Conservation (phyloP, 371 early-diverging fungal species). For the Mucor irregularis region DNA sequence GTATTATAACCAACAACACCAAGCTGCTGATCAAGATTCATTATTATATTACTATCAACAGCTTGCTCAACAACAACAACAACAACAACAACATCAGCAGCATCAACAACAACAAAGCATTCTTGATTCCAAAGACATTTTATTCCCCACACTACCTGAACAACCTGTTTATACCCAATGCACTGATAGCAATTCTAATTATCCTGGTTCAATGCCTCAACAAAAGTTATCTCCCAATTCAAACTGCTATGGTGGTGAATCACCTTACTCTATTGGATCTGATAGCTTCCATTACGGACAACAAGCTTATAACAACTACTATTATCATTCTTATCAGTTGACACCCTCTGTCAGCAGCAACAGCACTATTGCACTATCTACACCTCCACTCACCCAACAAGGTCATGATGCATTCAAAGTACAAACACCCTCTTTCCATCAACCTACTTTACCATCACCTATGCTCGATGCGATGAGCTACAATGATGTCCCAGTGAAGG, state of each 20-base stretch:
- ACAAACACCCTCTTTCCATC: too few species aligned
- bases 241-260: too few species aligned
- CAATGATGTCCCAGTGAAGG: neutral
- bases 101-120: neutral
- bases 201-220: neutral
- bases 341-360: too few species aligned
- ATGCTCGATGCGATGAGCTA: too few species aligned
- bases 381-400: too few species aligned
- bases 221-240: too few species aligned
- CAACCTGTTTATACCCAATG: neutral
- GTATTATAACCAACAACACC: neutral
- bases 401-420: too few species aligned
- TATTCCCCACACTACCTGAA: neutral
- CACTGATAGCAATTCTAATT: slow-evolving; percentile 7
- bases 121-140: slow-evolving; percentile 1
- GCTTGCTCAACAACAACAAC: neutral
- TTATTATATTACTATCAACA: neutral
- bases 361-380: too few species aligned
- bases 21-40: neutral
- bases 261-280: neutral
- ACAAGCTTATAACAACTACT: too few species aligned
- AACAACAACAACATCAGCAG: neutral
- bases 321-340: too few species aligned
- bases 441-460: too few species aligned
- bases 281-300: neutral